Percentiles rank a stretch among this genome's conserved stretches.
Conservation (phyloP, 148 eudicot genomes). For the Rhododendron griersonianum region DNA sequence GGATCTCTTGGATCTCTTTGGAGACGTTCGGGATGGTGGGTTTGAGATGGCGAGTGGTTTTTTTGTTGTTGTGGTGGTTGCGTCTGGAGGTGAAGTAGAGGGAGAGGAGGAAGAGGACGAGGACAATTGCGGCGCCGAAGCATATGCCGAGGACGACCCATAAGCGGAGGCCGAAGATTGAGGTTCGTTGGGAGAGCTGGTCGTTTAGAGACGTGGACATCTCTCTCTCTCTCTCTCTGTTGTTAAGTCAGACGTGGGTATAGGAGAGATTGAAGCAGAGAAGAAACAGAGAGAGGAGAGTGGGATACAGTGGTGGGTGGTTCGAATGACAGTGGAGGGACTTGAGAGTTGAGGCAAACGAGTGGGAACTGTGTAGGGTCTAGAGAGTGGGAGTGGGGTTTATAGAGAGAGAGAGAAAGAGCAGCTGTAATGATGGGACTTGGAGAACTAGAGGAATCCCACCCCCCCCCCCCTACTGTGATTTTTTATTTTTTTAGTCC, state of each 20-base stretch:
- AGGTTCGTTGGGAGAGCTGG: constrained; percentile 49
- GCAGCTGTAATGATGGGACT: constrained; percentile 15
- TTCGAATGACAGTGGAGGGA: neutral
- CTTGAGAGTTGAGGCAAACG: neutral
- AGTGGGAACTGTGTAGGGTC: neutral
- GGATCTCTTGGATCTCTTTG: constrained; percentile 66
- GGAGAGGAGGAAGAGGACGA: constrained; percentile 54
- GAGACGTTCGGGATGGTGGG: constrained; percentile 54
- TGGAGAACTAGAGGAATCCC: neutral
- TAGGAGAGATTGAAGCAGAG: neutral
- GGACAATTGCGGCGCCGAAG: constrained; percentile 56
- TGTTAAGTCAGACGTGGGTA: neutral
- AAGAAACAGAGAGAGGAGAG: neutral
- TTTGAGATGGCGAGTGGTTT: neutral
- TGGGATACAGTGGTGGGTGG: neutral
- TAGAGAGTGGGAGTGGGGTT: constrained; percentile 1
- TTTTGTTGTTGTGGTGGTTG: constrained; percentile 17
- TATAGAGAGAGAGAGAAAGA: neutral
- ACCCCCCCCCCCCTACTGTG: neutral
- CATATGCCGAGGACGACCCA: constrained; percentile 71
- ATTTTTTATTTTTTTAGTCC: neutral
- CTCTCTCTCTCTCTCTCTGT: neutral
- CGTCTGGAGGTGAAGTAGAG: constrained; percentile 59
- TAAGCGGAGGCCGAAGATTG: constrained; percentile 59
- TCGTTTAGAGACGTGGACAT: constrained; percentile 49